Base-by-base conservation (phyloP, 352 stramenopile genomes). In the Pythium plurisporium region DNA sequence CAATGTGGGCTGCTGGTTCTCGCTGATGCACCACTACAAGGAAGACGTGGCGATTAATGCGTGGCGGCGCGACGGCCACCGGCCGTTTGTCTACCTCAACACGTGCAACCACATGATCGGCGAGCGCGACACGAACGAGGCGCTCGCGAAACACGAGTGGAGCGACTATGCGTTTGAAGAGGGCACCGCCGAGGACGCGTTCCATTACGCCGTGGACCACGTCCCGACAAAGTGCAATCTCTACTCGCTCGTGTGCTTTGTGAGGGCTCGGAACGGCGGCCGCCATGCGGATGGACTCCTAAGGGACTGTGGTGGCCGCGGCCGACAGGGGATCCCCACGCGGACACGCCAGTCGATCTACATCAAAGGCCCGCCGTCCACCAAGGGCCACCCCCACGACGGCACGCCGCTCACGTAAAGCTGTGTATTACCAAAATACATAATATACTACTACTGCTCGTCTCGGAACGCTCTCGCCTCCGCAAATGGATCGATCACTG, bases 41-140 rank as follows among this genome's bases (percentile, higher is more conserved):
- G 69, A 62, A 2, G 82, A 94, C 30, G 60, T 91, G 26, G 22
- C 55, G 31, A 67, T 69, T 53, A 50, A 47, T 11, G 67, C 78
- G 27, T 94, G 85, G 85, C 55, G 69, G 45, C 8, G 69, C 72
- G 62, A 75, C 62, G 19, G 29, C 6, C 52, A 83, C 36, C 82
- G 85, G 6, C 85, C 85, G 37, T 72, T 83, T 34, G 65, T 93
- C n/a, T 94, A 74, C 61, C 77, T 94, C 55, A 94, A 93, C 74
- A 94, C 85, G 45, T 94, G 85, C 74, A 94, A 94, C 52, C 85
- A 94, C 82, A 89, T 94, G 82, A 91, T 94, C 57, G 81, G 85
- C 41, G 75, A 94, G 65, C 72, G 61, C 37, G 85, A 94, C 72
- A 94, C 91, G 62, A 94, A 94, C 59, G 59, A 71, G 23, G 69